Evolutionary conservation across 768 basidiomycete genomes (phyloP), one percentile per base, ranked within the genome.

Genomic region (Tephrocybe sp.): DNA sequence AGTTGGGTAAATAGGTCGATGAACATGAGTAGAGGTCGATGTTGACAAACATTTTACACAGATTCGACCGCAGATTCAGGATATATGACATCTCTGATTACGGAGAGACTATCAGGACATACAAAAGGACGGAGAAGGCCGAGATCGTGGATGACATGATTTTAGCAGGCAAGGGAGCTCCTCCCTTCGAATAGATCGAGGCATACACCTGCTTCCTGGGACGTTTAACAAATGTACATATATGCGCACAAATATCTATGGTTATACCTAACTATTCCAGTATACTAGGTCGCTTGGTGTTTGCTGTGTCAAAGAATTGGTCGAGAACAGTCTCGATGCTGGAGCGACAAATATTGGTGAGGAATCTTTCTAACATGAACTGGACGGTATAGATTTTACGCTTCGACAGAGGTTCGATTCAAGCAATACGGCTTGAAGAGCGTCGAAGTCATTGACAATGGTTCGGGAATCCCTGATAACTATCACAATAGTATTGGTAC

Each of bases 271-370:
- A n/a, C n/a, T n/a, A n/a, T n/a, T n/a, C n/a, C n/a, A n/a, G n/a
- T n/a, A n/a, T n/a, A n/a, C n/a, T n/a, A n/a, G n/a, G n/a, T n/a
- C n/a, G n/a, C n/a, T n/a, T n/a, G n/a, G n/a, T n/a, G n/a, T n/a
- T n/a, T n/a, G n/a, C n/a, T n/a, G n/a, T 1, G 85, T 97, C 50
- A 99, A 98, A 64, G 97, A 99, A 65, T 81, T 98, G 8, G 80
- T 99, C 2, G 97, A 99, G 69, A 99, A 99, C 64, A 90, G 91
- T 50, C 71, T 97, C 23, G 97, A 99, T 64, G 94, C 97, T 1
- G 88, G 88, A 0, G 91, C 94, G 0, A 93, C 88, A 0, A 83
- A 70, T 56, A 81, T 99, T 34, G 94, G 95, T 90, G 38, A 24
- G 84, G 60, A 16, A n/a, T n/a, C n/a, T n/a, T 22, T 9, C 2